phyloP scores from a whole-genome alignment of 306 rosid species.

The Vigna reflexopilosa region DNA sequence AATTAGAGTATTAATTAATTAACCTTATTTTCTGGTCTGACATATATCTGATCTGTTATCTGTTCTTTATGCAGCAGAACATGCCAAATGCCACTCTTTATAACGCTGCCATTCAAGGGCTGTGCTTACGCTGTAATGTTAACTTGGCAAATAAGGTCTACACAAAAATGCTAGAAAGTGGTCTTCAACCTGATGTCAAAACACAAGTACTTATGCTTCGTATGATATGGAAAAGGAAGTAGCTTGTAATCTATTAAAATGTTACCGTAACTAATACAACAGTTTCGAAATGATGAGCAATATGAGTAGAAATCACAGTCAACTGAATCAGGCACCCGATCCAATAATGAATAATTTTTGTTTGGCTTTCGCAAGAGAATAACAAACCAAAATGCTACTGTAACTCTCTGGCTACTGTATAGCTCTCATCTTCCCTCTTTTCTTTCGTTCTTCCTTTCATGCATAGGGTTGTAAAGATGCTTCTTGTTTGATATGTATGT shows the following conservation, averaged over 20 bases:
- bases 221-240: slow-evolving; percentile 48
- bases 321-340: neutral
- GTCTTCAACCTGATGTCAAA: slow-evolving; percentile 75
- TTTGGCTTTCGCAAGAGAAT: slow-evolving; percentile 24
- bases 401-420: slow-evolving; percentile 34
- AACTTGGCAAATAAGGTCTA: slow-evolving; percentile 69
- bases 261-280: slow-evolving; percentile 37
- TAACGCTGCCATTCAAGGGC: slow-evolving; percentile 80
- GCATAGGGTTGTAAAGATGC: slow-evolving; percentile 31
- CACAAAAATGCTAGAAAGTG: slow-evolving; percentile 58
- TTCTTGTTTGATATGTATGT: slow-evolving; percentile 22
- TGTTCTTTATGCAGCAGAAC: slow-evolving; percentile 52
- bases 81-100: slow-evolving; percentile 67
- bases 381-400: slow-evolving; percentile 10
- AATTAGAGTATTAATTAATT: neutral
- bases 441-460: slow-evolving; percentile 20
- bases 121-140: slow-evolving; percentile 70
- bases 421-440: neutral
- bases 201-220: slow-evolving; percentile 75
- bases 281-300: slow-evolving; percentile 34
- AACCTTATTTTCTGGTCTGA: slow-evolving; percentile 24
- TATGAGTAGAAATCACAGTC: slow-evolving; percentile 3
- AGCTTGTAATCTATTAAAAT: slow-evolving; percentile 20
- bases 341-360: neutral
- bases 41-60: slow-evolving; percentile 31